phyloP scores from a whole-genome alignment of 2,329 filamentous ascomycete genomes.

The Colletotrichum liriopes region DNA sequence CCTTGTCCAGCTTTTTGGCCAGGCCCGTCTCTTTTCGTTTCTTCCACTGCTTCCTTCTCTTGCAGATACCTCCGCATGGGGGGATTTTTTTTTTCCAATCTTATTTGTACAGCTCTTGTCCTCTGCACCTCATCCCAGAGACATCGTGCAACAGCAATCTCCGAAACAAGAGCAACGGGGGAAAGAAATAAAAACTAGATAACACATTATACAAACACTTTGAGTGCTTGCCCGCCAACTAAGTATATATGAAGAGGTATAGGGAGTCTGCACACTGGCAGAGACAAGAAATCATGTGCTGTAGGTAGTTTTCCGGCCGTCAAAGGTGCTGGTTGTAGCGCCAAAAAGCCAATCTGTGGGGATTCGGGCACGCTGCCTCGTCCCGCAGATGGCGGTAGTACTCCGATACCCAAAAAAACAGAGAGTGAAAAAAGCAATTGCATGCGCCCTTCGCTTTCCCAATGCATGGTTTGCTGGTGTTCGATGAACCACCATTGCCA shows the following conservation, averaged over 20 bases:
- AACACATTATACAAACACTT: slow-evolving; percentile 37
- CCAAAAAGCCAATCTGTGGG: slow-evolving; percentile 17
- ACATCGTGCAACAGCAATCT: background rate
- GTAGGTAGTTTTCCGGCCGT: slow-evolving; percentile 33
- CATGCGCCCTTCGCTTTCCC: slow-evolving; percentile 29
- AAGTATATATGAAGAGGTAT: slow-evolving; percentile 34
- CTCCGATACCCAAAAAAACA: slow-evolving; percentile 23
- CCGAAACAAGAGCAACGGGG: background rate
- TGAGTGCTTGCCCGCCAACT: slow-evolving; percentile 25
- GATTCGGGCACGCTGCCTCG: slow-evolving; percentile 14
- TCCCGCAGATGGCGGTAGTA: slow-evolving; percentile 4
- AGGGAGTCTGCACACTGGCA: slow-evolving; percentile 26
- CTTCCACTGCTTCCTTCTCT: slow-evolving; percentile 4
- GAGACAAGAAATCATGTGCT: slow-evolving; percentile 33
- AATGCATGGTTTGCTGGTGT: slow-evolving; percentile 30
- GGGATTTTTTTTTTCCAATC: background rate
- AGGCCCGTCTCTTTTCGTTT: background rate
- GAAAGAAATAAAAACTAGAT: slow-evolving; percentile 23
- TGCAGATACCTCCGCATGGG: no score
- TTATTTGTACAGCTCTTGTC: slow-evolving; percentile 22
- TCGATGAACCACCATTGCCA: slow-evolving; percentile 5
- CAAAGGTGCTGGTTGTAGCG: slow-evolving; percentile 1
- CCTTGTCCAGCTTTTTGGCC: background rate
- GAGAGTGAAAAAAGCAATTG: slow-evolving; percentile 1
- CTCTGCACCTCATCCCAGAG: background rate